Base-by-base conservation (phyloP, 2,329 filamentous ascomycete species). In the Amylocarpus encephaloides region DNA sequence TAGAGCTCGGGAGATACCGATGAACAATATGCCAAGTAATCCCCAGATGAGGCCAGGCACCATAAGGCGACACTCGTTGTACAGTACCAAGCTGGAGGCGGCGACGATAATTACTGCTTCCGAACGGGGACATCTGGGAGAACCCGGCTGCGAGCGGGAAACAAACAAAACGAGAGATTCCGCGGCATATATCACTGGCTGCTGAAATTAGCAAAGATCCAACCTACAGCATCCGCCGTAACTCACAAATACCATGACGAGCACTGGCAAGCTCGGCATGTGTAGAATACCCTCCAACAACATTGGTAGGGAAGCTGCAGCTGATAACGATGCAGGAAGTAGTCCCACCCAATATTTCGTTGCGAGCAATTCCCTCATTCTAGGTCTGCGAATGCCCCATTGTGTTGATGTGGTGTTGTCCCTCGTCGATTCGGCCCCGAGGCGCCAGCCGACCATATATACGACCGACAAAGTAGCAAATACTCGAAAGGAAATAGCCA, bases 211-310 rank as follows among this genome's bases (percentile, higher is more conserved):
- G 49, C 41, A 12, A 13, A 32, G 13, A n/a, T 22, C 13, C 10
- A 4, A 13, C 2, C 1, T 10, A 26, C 12, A 10, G n/a, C n/a
- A 19, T 43, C 22, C 10, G 3, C 6, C 2, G 6, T 10, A 30
- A 59, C 62, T 50, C 42, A 64, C 62, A 52, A 58, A 64, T 34
- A 62, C 40, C 60, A 63, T 63, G 1, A 59, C 48, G 3, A 64
- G 22, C 6, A 60, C 54, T n/a, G 57, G 54, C 13, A 64, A 48
- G 39, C 58, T 63, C 10, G 58, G 55, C 54, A 63, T 55, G 39
- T 64, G 60, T 1, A 63, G 39, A 5, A 64, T 26, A 9, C 53
- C 59, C 47, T 62, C 51, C 19, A 62, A 40, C 13, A 63, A 43
- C 45, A 63, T 40, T 9, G 59, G 61, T 7, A 62, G 35, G 32